Conservation (phyloP, 257 asterid species). For the Gardenia jasminoides region DNA sequence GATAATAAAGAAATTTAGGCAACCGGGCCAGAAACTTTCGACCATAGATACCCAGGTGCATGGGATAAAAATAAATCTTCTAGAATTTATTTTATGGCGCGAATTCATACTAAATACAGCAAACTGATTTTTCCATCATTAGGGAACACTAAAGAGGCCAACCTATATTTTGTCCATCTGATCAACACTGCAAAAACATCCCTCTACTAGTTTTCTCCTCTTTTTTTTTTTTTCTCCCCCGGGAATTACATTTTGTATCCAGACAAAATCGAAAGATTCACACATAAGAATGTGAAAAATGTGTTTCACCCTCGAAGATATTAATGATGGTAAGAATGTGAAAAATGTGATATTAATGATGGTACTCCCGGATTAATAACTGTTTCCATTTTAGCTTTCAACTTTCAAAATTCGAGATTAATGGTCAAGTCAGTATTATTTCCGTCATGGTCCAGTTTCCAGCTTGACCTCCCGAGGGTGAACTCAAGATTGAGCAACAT, state of each 20-base stretch:
- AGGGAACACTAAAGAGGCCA: neutral
- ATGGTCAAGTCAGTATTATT: slow-evolving; percentile 15
- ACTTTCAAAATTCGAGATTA: slow-evolving; percentile 26
- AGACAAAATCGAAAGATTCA: slow-evolving; percentile 5
- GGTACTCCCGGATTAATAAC: neutral
- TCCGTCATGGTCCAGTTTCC: slow-evolving; percentile 33
- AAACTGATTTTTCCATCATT: neutral
- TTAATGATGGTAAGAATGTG: too few relatives aligned
- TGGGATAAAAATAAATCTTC: neutral
- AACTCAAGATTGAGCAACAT: slow-evolving; percentile 54
- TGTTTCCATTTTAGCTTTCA: neutral
- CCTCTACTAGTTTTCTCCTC: neutral
- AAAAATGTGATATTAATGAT: too few relatives aligned
- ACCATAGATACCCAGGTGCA: neutral
- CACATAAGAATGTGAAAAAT: neutral
- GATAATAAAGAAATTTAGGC: neutral
- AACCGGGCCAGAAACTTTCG: neutral
- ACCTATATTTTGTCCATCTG: neutral
- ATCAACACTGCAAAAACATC: neutral
- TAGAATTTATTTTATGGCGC: neutral
- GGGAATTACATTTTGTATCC: neutral
- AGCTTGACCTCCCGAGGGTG: slow-evolving; percentile 64
- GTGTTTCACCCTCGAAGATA: neutral
- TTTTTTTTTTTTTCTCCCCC: neutral
- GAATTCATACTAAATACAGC: neutral